Evolutionary conservation across 371 early-diverging fungal species (phyloP).

Genomic region (Chytridium lagenaria): DNA sequence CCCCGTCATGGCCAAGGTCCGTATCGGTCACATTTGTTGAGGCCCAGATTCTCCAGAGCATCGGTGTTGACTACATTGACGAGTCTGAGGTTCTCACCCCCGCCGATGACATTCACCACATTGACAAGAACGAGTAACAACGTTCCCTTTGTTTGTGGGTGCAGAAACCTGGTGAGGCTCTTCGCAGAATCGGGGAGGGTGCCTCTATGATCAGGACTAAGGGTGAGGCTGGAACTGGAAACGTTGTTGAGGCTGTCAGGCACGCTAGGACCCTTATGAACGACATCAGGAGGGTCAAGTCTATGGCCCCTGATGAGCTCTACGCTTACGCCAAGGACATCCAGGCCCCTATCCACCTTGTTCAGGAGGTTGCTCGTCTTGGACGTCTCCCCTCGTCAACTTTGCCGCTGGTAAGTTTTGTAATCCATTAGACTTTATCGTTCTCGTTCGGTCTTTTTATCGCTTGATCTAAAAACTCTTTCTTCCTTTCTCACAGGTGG

Average conservation of each 20-base stretch:
- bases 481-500: slow-evolving; percentile 56
- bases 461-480: no score
- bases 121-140: slow-evolving; percentile 91
- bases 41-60: slow-evolving; percentile 90
- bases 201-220: slow-evolving; percentile 98
- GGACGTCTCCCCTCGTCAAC: slow-evolving; percentile 97
- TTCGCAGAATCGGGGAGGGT: slow-evolving; percentile 95
- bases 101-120: slow-evolving; percentile 92
- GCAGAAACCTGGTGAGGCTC: slow-evolving; percentile 95
- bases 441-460: background rate
- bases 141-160: slow-evolving; percentile 96
- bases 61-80: slow-evolving; percentile 95
- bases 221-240: slow-evolving; percentile 98
- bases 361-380: slow-evolving; percentile 85
- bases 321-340: slow-evolving; percentile 91
- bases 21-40: slow-evolving; percentile 99
- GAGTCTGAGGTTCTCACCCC: slow-evolving; percentile 96
- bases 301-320: slow-evolving; percentile 59
- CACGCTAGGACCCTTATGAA: slow-evolving; percentile 86
- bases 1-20: slow-evolving; percentile 98
- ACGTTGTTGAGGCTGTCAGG: slow-evolving; percentile 95
- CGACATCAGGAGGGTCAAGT: slow-evolving; percentile 77
- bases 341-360: slow-evolving; percentile 86
- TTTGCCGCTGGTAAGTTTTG: slow-evolving; percentile 88
- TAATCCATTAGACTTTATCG: slow-evolving; percentile 12